Evolutionary conservation across 495 filamentous ascomycete species (phyloP).

Genomic region (Penicillium longicatenatum): DNA sequence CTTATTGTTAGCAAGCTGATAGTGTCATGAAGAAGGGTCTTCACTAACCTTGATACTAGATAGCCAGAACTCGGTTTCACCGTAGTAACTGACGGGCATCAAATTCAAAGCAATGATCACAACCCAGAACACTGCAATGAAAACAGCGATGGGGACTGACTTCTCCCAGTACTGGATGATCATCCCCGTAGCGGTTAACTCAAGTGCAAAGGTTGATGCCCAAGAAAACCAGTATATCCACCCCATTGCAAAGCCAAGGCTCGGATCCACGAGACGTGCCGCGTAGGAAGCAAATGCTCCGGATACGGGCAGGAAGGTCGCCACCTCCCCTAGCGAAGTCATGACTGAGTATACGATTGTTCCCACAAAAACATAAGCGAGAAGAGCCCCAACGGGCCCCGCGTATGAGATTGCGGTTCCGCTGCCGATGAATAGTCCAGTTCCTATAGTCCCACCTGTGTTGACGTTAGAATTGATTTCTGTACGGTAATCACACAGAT

Average conservation of each 20-base stretch:
- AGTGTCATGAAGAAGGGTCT: not conserved
- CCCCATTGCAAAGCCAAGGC: conserved; percentile 76
- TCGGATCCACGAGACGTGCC: conserved; percentile 69
- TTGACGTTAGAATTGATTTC: not conserved
- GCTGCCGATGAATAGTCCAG: conserved; percentile 77
- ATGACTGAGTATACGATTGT: conserved; percentile 64
- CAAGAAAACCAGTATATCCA: conserved; percentile 74
- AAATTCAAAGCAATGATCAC: conserved; percentile 69
- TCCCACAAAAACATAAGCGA: conserved; percentile 67
- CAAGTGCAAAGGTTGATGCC: conserved; percentile 69
- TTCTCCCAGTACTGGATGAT: conserved; percentile 76
- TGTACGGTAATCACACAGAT: not conserved
- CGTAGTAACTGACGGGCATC: conserved; percentile 58
- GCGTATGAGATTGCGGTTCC: conserved; percentile 67
- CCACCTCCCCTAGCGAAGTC: conserved; percentile 66
- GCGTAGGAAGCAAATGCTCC: conserved; percentile 77
- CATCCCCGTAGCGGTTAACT: conserved; percentile 71
- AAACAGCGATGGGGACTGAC: conserved; percentile 62
- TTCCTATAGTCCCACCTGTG: conserved; percentile 75
- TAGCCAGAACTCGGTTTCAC: conserved; percentile 70
- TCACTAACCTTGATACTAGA: conserved; percentile 55
- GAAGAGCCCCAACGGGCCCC: conserved; percentile 70
- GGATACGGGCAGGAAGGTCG: conserved; percentile 74
- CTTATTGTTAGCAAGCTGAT: not conserved
- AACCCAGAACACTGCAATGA: conserved; percentile 74